These are phyloP conservation scores for Colletotrichum lindemuthianum DNA, from an alignment of 2,329 filamentous ascomycete species.

Conservation along the genomic window DNA sequence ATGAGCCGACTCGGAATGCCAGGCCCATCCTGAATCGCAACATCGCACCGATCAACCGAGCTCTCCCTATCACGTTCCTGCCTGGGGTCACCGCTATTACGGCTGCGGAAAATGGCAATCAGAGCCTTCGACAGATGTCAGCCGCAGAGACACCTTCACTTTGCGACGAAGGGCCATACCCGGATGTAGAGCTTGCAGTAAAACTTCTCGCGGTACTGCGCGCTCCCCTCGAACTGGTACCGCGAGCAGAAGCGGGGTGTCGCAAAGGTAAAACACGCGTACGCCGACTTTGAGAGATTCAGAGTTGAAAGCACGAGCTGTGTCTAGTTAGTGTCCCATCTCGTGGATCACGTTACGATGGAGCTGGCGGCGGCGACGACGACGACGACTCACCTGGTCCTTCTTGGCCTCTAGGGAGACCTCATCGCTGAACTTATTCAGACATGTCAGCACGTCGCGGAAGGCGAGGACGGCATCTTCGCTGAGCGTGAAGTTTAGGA, in stretches of 20 bases:
- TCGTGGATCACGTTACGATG: slow-evolving; percentile 38
- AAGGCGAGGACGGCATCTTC: slow-evolving; percentile 77
- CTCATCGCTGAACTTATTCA: slow-evolving; percentile 82
- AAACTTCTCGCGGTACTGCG: slow-evolving; percentile 68
- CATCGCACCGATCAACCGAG: slow-evolving; percentile 78
- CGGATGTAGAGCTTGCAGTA: slow-evolving; percentile 80
- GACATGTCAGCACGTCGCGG: slow-evolving; percentile 78
- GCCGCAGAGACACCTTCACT: slow-evolving; percentile 1
- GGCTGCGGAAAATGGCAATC: slow-evolving; percentile 78
- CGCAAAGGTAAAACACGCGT: slow-evolving; percentile 76
- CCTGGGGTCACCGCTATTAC: slow-evolving; percentile 66
- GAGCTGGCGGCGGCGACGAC: background rate
- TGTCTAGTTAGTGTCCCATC: background rate
- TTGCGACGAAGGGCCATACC: slow-evolving; percentile 49
- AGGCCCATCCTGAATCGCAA: slow-evolving; percentile 76
- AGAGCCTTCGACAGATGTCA: slow-evolving; percentile 59
- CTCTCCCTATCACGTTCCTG: slow-evolving; percentile 71
- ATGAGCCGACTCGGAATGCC: slow-evolving; percentile 79
- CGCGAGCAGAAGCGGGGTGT: slow-evolving; percentile 76
- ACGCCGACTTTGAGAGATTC: slow-evolving; percentile 84
- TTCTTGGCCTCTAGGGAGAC: slow-evolving; percentile 78
- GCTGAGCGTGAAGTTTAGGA: slow-evolving; percentile 78
- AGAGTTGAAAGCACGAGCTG: slow-evolving; percentile 79
- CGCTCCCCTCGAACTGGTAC: slow-evolving; percentile 71
- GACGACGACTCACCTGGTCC: slow-evolving; percentile 64